These are phyloP conservation scores for Colletotrichum coccodes DNA, from an alignment of 2,329 filamentous ascomycete genomes.

Conservation along the genomic window DNA sequence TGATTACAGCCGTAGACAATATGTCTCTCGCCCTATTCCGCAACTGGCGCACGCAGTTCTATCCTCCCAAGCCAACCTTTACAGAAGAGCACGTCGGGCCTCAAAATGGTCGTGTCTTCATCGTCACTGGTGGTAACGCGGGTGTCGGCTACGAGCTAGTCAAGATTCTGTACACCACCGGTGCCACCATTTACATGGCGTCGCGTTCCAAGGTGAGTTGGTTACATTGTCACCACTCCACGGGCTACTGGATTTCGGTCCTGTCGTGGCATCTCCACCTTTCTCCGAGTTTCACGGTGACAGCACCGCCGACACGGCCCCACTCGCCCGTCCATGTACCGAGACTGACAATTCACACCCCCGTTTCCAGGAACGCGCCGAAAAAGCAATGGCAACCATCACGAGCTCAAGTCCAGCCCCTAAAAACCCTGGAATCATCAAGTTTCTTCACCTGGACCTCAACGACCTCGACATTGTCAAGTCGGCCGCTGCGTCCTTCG, in stretches of 20 bases:
- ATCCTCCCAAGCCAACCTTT: slow-evolving; percentile 39
- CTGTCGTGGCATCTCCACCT: background rate
- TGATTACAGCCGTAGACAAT: background rate
- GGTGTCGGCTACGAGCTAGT: slow-evolving; percentile 61
- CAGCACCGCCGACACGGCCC: background rate
- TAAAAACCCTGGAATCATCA: slow-evolving; percentile 35
- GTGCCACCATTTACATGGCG: slow-evolving; percentile 64
- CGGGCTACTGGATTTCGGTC: slow-evolving; percentile 33
- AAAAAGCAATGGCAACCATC: slow-evolving; percentile 45
- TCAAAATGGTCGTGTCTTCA: slow-evolving; percentile 46
- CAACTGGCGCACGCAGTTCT: slow-evolving; percentile 15
- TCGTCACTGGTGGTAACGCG: slow-evolving; percentile 57
- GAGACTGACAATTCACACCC: background rate
- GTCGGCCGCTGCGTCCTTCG: slow-evolving; percentile 47
- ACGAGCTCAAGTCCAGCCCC: slow-evolving; percentile 15
- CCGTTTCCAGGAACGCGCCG: slow-evolving; percentile 38
- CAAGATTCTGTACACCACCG: slow-evolving; percentile 61
- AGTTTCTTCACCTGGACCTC: slow-evolving; percentile 51
- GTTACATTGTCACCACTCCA: slow-evolving; percentile 1
- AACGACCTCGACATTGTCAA: slow-evolving; percentile 53
- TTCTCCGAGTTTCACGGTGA: background rate
- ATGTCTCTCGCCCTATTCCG: background rate
- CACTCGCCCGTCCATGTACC: background rate
- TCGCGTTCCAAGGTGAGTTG: slow-evolving; percentile 47
- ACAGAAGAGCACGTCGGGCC: slow-evolving; percentile 39